Evolutionary conservation across 768 basidiomycete species (phyloP).

Genomic region (Ephemerocybe angulata): DNA sequence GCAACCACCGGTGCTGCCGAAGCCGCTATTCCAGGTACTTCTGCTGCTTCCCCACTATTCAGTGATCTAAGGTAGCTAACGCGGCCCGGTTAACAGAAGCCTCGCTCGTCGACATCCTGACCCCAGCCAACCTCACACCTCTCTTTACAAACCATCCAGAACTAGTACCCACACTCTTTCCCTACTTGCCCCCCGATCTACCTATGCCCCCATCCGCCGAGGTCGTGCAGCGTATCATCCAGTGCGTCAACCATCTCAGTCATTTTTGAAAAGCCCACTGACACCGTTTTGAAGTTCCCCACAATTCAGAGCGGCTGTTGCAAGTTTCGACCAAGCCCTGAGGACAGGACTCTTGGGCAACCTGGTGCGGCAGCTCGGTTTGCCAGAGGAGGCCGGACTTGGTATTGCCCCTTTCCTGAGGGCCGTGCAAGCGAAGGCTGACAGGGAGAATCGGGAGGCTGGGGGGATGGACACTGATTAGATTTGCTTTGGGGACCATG

Average conservation of each 20-base stretch:
- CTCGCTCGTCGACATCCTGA: conserved; percentile 71
- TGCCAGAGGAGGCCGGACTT: conserved; percentile 81
- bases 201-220: conserved; percentile 66
- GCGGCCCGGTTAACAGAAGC: conserved; percentile 42
- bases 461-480: conserved; percentile 79
- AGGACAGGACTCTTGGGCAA: conserved; percentile 74
- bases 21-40: no score
- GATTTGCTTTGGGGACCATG: no score
- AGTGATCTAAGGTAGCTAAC: not conserved
- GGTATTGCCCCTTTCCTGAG: conserved; percentile 77
- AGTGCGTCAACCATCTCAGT: conserved; percentile 25
- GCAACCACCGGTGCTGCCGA: conserved; percentile 22
- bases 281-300: conserved; percentile 46
- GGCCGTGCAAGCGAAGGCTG: conserved; percentile 74
- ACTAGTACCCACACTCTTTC: conserved; percentile 67
- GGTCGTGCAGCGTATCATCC: conserved; percentile 68
- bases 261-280: conserved; percentile 6
- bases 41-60: not conserved
- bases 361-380: conserved; percentile 72
- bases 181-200: conserved; percentile 78
- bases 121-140: conserved; percentile 66
- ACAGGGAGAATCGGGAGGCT: conserved; percentile 33
- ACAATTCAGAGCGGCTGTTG: conserved; percentile 77
- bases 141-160: conserved; percentile 69
- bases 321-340: conserved; percentile 80